Percentiles rank a stretch among this genome's conserved stretches.
phyloP scores from a whole-genome alignment of 1,284 basidiomycete species.

The Trametes pubescens region DNA sequence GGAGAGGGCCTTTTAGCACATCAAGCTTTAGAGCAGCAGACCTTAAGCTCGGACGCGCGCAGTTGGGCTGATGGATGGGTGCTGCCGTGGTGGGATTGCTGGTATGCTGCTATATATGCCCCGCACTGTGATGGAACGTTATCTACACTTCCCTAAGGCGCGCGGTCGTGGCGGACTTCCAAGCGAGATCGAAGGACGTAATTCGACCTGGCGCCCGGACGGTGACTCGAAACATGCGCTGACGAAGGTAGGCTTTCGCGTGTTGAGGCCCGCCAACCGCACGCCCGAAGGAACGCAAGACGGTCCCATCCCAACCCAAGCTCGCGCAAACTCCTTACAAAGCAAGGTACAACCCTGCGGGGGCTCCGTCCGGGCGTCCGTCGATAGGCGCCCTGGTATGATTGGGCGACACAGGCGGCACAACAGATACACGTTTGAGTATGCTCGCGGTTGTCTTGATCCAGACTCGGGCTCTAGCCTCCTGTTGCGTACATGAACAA shows the following conservation, averaged over 20 bases:
- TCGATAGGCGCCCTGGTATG: slow-evolving; percentile 2
- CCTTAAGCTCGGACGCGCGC: slow-evolving; percentile 16
- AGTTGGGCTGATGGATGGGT: slow-evolving; percentile 18
- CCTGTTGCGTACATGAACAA: slow-evolving; percentile 2
- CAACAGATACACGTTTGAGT: slow-evolving; percentile 6
- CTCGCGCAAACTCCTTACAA: slow-evolving; percentile 10
- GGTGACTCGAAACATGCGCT: slow-evolving; percentile 25
- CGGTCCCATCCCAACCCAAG: slow-evolving; percentile 3
- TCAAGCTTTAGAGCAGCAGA: slow-evolving; percentile 7
- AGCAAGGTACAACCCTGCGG: slow-evolving; percentile 19
- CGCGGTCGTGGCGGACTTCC: slow-evolving; percentile 17
- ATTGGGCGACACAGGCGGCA: slow-evolving; percentile 11
- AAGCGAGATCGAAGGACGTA: slow-evolving; percentile 26
- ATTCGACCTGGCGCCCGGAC: slow-evolving; percentile 10
- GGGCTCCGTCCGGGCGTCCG: slow-evolving; percentile 9
- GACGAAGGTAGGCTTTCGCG: slow-evolving; percentile 17
- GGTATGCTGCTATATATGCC: slow-evolving; percentile 16
- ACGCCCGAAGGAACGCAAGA: background rate
- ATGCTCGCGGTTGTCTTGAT: slow-evolving; percentile 4
- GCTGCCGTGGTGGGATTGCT: slow-evolving; percentile 3
- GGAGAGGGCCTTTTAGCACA: slow-evolving; percentile 6
- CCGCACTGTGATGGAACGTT: slow-evolving; percentile 22
- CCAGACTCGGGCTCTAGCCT: slow-evolving; percentile 1
- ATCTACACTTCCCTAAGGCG: slow-evolving; percentile 11
- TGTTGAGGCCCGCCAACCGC: background rate